Evolutionary conservation across 148 eudicot species (phyloP).

Genomic region (Fagopyrum tataricum): DNA sequence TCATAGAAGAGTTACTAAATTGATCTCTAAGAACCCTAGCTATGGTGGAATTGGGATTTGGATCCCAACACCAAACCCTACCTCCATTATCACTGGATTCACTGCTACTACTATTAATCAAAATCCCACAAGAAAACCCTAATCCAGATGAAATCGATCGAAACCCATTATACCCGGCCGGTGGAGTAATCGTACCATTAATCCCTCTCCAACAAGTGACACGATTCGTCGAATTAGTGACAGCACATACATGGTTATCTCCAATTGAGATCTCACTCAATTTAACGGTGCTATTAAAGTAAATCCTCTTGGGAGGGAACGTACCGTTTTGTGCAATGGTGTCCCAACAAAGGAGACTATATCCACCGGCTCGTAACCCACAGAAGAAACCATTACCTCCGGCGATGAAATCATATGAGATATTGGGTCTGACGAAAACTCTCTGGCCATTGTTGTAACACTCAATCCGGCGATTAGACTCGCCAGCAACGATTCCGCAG

Average conservation of each 20-base stretch:
- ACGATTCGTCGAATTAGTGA: conserved; percentile 27
- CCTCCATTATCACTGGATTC: not conserved
- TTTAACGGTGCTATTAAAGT: conserved; percentile 19
- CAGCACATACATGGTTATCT: conserved; percentile 49
- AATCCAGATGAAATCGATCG: conserved; percentile 60
- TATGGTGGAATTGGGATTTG: conserved; percentile 11
- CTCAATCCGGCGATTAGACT: conserved; percentile 35
- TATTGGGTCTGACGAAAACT: conserved; percentile 25
- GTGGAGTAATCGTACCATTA: conserved; percentile 17
- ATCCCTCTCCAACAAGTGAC: conserved; percentile 34
- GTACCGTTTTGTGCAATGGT: conserved; percentile 13
- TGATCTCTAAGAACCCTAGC: conserved; percentile 32
- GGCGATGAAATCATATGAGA: conserved; percentile 54
- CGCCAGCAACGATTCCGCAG: conserved; percentile 59
- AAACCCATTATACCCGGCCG: conserved; percentile 17
- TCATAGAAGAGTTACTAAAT: conserved; percentile 35
- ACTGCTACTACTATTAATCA: conserved; percentile 1
- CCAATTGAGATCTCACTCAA: conserved; percentile 50
- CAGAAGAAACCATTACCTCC: conserved; percentile 68
- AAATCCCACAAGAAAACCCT: conserved; percentile 70
- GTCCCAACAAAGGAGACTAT: conserved; percentile 64
- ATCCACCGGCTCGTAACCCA: conserved; percentile 63
- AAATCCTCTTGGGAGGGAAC: conserved; percentile 55
- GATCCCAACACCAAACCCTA: conserved; percentile 72
- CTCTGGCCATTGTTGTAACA: conserved; percentile 29